A percentile compares a stretch with the other conserved stretches of the same genome.
phyloP scores from a whole-genome alignment of 2,329 filamentous ascomycete species.

The Neurospora sp. region DNA sequence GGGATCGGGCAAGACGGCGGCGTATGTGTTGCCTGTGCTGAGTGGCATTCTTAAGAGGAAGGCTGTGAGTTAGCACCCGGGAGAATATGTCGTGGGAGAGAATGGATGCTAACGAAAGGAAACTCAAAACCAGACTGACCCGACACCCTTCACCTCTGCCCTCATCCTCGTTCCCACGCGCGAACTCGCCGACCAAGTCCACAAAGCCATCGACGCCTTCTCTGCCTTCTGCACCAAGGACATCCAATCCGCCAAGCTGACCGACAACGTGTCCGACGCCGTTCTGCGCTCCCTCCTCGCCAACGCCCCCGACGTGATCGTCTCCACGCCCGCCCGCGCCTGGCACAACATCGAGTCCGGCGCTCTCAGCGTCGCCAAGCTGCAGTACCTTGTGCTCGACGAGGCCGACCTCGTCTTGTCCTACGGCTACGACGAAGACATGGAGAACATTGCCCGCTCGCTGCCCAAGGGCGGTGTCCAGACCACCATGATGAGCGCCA shows the following conservation, averaged over 20 bases:
- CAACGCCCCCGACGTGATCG: slow-evolving; percentile 77
- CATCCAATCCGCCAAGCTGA: slow-evolving; percentile 73
- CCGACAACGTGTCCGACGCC: slow-evolving; percentile 79
- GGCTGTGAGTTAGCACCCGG: slow-evolving; percentile 15
- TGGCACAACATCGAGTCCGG: slow-evolving; percentile 66
- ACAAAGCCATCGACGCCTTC: slow-evolving; percentile 66
- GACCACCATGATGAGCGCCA: slow-evolving; percentile 89
- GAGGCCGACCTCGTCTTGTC: slow-evolving; percentile 90
- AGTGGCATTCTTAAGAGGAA: slow-evolving; percentile 76
- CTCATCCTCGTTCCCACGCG: slow-evolving; percentile 89
- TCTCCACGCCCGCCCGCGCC: slow-evolving; percentile 82
- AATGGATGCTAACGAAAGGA: not conserved
- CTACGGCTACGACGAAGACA: slow-evolving; percentile 87
- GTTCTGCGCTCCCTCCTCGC: slow-evolving; percentile 81
- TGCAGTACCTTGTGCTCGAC: slow-evolving; percentile 78
- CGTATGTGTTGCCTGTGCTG: slow-evolving; percentile 83
- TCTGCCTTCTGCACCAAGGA: slow-evolving; percentile 78
- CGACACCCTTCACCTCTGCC: slow-evolving; percentile 51
- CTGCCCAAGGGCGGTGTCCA: slow-evolving; percentile 72
- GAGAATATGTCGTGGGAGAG: not conserved
- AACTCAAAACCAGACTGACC: slow-evolving; percentile 30
- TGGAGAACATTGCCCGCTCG: slow-evolving; percentile 66
- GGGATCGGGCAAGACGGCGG: slow-evolving; percentile 94
- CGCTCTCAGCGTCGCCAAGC: slow-evolving; percentile 57
- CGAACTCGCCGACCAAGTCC: slow-evolving; percentile 87